Evolutionary conservation across 495 filamentous ascomycete genomes (phyloP).

Genomic region (Articulospora tetracladia): DNA sequence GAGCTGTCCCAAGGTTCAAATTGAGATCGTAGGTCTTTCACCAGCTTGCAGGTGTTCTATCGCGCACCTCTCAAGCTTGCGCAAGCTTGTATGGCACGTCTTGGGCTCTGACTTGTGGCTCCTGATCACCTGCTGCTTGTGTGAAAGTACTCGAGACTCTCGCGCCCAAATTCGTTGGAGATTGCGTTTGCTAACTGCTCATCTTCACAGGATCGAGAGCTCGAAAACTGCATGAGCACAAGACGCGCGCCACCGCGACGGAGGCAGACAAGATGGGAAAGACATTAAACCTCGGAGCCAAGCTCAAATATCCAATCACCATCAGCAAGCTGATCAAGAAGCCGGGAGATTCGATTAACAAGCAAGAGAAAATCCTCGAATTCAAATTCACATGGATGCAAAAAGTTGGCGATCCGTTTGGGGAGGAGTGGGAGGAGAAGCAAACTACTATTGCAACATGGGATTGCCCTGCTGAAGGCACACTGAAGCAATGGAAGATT

Average conservation of each 20-base stretch:
- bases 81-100: conserved; percentile 17
- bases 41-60: conserved; percentile 19
- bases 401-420: conserved; percentile 70
- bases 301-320: conserved; percentile 90
- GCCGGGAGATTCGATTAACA: conserved; percentile 67
- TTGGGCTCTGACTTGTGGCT: background rate
- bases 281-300: conserved; percentile 46
- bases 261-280: conserved; percentile 32
- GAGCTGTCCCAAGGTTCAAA: conserved; percentile 23
- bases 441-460: conserved; percentile 72
- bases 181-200: conserved; percentile 5
- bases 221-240: conserved; percentile 22
- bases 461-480: conserved; percentile 78
- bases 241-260: conserved; percentile 13
- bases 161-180: background rate
- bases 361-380: conserved; percentile 71
- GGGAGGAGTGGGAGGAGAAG: conserved; percentile 61
- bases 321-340: conserved; percentile 80
- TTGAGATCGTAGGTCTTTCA: conserved; percentile 28
- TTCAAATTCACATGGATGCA: conserved; percentile 76
- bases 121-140: conserved; percentile 11
- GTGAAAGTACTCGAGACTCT: background rate
- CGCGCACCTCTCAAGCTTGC: conserved; percentile 17
- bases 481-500: conserved; percentile 70
- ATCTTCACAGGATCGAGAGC: background rate